Conservation (phyloP, 2,329 filamentous ascomycete species). For the Pseudocercospora ulei region DNA sequence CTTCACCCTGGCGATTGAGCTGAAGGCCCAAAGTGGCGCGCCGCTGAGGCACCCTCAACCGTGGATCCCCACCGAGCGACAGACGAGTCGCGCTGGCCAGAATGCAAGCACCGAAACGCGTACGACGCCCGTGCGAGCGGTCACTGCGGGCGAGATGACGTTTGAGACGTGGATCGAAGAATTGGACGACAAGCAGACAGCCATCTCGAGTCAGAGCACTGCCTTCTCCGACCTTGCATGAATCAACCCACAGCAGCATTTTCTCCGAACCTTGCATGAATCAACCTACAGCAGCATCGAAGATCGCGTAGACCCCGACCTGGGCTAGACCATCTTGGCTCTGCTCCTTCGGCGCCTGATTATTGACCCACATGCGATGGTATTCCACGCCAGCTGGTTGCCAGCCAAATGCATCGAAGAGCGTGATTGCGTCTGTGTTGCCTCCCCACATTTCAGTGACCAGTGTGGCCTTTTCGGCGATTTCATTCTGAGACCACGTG, state of each 20-base stretch:
- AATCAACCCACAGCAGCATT: conserved; percentile 1
- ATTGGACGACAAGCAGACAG: conserved; percentile 12
- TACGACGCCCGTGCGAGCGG: conserved; percentile 52
- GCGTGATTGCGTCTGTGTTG: conserved; percentile 27
- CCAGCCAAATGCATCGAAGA: conserved; percentile 35
- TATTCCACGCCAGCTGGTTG: conserved; percentile 29
- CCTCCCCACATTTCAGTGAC: conserved; percentile 33
- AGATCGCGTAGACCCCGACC: conserved; percentile 33
- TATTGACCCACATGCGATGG: conserved; percentile 36
- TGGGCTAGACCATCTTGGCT: conserved; percentile 29
- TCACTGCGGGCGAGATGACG: conserved; percentile 56
- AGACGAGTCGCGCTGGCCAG: conserved; percentile 17
- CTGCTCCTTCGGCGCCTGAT: conserved; percentile 31
- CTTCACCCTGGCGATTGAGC: conserved; percentile 66
- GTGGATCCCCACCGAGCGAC: conserved; percentile 52
- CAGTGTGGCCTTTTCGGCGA: conserved; percentile 21
- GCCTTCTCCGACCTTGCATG: neutral
- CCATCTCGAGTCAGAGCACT: conserved; percentile 11
- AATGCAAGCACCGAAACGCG: conserved; percentile 31
- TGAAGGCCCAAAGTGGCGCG: conserved; percentile 50
- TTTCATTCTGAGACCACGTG: conserved; percentile 15
- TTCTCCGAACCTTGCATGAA: neutral
- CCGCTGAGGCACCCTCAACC: conserved; percentile 45
- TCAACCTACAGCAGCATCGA: conserved; percentile 31
- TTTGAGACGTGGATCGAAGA: conserved; percentile 65